Evolutionary conservation across 2,329 filamentous ascomycete species (phyloP).

Genomic region (Phaeosphaeria sp.): DNA sequence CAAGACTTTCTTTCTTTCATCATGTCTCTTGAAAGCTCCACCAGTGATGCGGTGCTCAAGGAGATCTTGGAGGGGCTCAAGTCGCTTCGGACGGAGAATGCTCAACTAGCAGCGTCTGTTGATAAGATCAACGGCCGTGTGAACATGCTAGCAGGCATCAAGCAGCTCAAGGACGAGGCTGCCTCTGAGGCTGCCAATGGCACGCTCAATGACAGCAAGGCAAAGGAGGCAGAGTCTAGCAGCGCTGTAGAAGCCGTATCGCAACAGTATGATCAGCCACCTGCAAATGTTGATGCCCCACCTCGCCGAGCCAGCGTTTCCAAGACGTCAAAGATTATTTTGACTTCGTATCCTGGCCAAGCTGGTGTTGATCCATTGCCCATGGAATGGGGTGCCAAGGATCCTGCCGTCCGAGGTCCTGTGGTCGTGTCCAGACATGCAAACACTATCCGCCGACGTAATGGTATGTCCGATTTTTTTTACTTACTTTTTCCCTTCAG

Average conservation of each 20-base stretch:
- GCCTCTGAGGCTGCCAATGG: conserved; percentile 30
- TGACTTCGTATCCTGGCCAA: conserved; percentile 90
- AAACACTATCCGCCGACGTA: conserved; percentile 79
- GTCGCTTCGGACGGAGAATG: conserved; percentile 63
- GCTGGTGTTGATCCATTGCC: conserved; percentile 90
- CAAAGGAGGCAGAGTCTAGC: conserved; percentile 41
- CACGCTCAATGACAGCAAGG: conserved; percentile 31
- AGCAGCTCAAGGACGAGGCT: conserved; percentile 62
- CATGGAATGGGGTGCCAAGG: conserved; percentile 84
- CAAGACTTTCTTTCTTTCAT: conserved; percentile 11
- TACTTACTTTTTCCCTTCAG: neutral
- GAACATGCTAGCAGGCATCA: conserved; percentile 66
- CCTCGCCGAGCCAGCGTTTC: conserved; percentile 52
- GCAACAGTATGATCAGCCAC: conserved; percentile 49
- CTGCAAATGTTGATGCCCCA: conserved; percentile 39
- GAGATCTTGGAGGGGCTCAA: conserved; percentile 64
- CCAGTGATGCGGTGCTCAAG: conserved; percentile 54
- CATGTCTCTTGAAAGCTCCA: conserved; percentile 32
- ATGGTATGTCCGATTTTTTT: conserved; percentile 64
- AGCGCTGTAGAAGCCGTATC: conserved; percentile 49
- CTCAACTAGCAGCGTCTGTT: conserved; percentile 61
- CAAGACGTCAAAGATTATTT: conserved; percentile 67
- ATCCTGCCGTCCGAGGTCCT: conserved; percentile 78
- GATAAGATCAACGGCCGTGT: conserved; percentile 68
- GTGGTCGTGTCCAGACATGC: conserved; percentile 82